Evolutionary conservation across 768 basidiomycete genomes (phyloP), one percentile per base, ranked within the genome.

Genomic region (Fomitopsis pulvina): DNA sequence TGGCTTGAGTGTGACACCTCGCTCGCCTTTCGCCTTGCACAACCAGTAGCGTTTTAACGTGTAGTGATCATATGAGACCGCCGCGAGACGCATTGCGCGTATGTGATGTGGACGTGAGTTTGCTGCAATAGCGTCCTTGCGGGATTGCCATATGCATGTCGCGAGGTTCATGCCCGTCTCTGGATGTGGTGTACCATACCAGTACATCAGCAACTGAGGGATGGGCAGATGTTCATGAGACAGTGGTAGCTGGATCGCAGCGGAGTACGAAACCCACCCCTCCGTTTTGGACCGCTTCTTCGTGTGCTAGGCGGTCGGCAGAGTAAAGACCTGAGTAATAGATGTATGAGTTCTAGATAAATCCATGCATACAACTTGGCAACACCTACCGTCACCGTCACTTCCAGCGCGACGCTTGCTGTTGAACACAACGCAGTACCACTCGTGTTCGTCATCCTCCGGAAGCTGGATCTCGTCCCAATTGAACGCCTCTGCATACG

Each of bases 91-190:
- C 83, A 91, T 91, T 1, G 94, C 95, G 32, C 75, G 75, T 48
- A 85, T 76, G 60, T 97, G 95, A 50, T 85, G 76, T 12, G 90
- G 91, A 5, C 83, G 77, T 0, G 81, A 78, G 56, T 81, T 91
- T 0, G 93, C 93, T 3, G 81, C 82, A 24, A 83, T 68, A 3
- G 94, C 95, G 53, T 92, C 86, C 56, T 77, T 77, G 5, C 93
- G 82, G 37, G 87, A 90, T 68, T 87, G 84, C 94, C 95, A 98
- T 37, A 98, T 85, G 69, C 94, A 97, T 16, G 93, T 96, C 7
- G 94, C 92, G 47, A 96, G 79, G 65, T 97, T 97, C 68, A 87
- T 72, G 1, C 92, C 83, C 0, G 87, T 87, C 30, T 72, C 63
- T 43, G 76, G 75, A 57, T 89, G 70, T 1, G 93, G 93, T 26